phyloP scores from a whole-genome alignment of 495 filamentous ascomycete genomes.

The Penicillium angulare region DNA sequence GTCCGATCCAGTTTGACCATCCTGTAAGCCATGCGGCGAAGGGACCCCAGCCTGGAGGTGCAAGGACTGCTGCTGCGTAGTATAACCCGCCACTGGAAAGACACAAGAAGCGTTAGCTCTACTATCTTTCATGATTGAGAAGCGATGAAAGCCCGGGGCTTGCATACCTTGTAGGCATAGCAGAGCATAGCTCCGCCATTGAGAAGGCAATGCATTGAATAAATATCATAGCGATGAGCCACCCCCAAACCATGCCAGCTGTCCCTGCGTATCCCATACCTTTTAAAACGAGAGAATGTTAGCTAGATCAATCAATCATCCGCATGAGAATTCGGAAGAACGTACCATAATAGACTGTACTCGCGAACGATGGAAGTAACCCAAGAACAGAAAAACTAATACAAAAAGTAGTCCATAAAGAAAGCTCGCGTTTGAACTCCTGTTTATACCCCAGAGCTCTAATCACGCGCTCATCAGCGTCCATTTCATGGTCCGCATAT shows the following conservation, averaged over 20 bases:
- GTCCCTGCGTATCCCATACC: slow-evolving; percentile 80
- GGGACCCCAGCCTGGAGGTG: slow-evolving; percentile 71
- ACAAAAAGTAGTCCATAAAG: slow-evolving; percentile 79
- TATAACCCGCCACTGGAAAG: slow-evolving; percentile 67
- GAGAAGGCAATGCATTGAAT: slow-evolving; percentile 70
- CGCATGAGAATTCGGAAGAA: background rate
- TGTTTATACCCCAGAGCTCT: slow-evolving; percentile 73
- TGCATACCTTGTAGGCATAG: slow-evolving; percentile 61
- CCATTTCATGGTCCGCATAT: slow-evolving; percentile 48
- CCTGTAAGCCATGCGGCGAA: slow-evolving; percentile 72
- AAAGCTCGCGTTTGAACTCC: slow-evolving; percentile 81
- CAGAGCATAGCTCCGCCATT: slow-evolving; percentile 66
- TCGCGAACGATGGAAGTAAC: slow-evolving; percentile 71
- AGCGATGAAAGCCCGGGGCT: background rate
- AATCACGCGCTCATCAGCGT: slow-evolving; percentile 67
- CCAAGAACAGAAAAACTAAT: slow-evolving; percentile 77
- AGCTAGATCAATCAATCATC: background rate
- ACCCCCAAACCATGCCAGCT: slow-evolving; percentile 82
- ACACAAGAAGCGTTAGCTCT: background rate
- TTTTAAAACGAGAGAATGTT: slow-evolving; percentile 2
- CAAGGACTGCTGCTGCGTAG: slow-evolving; percentile 76
- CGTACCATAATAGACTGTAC: slow-evolving; percentile 67
- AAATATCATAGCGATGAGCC: slow-evolving; percentile 72
- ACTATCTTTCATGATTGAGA: background rate
- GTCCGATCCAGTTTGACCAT: slow-evolving; percentile 75